phyloP scores from a whole-genome alignment of 2,329 filamentous ascomycete species.

The Phyllosticta citriasiana region DNA sequence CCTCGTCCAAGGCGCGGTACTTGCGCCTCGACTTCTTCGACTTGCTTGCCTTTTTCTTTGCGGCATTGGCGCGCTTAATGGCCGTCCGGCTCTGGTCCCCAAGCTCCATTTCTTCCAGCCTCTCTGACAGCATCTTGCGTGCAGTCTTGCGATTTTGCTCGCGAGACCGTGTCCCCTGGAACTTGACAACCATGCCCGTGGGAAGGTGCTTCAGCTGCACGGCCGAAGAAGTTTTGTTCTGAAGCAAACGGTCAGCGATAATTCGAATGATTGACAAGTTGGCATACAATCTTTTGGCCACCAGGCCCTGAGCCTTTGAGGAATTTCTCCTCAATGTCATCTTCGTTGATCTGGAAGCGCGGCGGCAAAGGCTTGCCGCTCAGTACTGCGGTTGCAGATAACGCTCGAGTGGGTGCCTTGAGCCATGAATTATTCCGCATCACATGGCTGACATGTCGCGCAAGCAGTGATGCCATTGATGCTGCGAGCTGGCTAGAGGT shows the following conservation, averaged over 20 bases:
- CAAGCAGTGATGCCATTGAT: not conserved
- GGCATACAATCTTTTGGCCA: constrained; percentile 71
- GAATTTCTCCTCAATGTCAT: constrained; percentile 74
- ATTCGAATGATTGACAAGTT: not conserved
- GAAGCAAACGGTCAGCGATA: constrained; percentile 13
- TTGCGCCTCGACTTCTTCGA: constrained; percentile 77
- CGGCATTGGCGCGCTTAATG: constrained; percentile 53
- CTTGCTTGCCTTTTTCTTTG: constrained; percentile 62
- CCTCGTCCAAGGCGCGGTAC: constrained; percentile 53
- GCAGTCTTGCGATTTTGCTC: constrained; percentile 82
- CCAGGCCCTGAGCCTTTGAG: constrained; percentile 87
- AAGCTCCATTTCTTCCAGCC: constrained; percentile 63
- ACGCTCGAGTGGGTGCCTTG: constrained; percentile 12
- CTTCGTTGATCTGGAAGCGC: constrained; percentile 63
- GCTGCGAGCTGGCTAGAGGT: not conserved
- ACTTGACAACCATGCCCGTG: constrained; percentile 88
- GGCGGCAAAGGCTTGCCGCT: constrained; percentile 58
- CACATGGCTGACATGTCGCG: not conserved
- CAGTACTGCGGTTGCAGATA: constrained; percentile 14
- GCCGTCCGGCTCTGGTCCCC: constrained; percentile 59
- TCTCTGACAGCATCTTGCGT: constrained; percentile 63
- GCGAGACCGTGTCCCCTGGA: constrained; percentile 79
- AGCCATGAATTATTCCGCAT: not conserved
- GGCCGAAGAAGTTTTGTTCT: constrained; percentile 93
- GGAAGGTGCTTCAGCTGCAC: constrained; percentile 87